phyloP scores from a whole-genome alignment of 306 rosid genomes.

The Prunus padus region DNA sequence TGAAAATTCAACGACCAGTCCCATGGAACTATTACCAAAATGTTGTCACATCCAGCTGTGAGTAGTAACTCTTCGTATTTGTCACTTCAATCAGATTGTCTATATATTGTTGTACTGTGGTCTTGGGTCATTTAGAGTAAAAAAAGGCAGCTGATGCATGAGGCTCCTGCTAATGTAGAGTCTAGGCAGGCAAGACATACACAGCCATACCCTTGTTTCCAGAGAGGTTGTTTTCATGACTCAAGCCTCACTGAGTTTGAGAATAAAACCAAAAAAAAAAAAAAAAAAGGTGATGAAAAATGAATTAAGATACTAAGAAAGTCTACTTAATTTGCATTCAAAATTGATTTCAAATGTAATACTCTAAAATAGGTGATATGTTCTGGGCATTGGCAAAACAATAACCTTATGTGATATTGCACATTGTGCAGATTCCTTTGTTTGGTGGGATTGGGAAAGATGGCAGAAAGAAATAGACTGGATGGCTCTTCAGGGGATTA shows the following conservation, averaged over 20 bases:
- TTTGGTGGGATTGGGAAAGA: conserved; percentile 99
- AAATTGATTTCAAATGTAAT: neutral
- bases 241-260: neutral
- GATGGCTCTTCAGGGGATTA: conserved; percentile 98
- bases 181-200: neutral
- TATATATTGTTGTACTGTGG: neutral
- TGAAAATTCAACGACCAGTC: conserved; percentile 71
- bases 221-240: neutral
- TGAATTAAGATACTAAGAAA: neutral
- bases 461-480: conserved; percentile 98
- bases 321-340: neutral
- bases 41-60: conserved; percentile 96
- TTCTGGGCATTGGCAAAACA: neutral
- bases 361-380: neutral
- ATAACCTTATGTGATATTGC: neutral
- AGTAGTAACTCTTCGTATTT: conserved; percentile 36
- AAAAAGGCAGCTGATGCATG: neutral
- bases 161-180: neutral
- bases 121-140: neutral
- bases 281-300: neutral
- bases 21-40: conserved; percentile 96
- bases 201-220: neutral
- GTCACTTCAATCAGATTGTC: neutral
- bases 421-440: conserved; percentile 71
- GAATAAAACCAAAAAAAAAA: neutral